A percentile compares a stretch with the other conserved stretches of the same genome.
Conservation (phyloP, 2,329 filamentous ascomycete species). For the Rhytidhysteron rufulum region DNA sequence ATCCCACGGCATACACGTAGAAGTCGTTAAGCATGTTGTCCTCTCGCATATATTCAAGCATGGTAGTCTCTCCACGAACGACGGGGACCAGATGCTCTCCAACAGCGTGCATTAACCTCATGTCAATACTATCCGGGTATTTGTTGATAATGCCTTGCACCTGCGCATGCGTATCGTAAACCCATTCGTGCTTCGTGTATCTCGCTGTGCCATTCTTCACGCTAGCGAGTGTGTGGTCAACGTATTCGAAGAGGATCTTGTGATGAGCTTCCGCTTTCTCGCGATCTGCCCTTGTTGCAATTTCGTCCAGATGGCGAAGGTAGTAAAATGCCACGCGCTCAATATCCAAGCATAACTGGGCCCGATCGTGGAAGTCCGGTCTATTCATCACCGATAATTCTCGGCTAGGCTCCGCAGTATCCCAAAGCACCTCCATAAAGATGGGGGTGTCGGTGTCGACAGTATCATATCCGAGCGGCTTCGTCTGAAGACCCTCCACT, state of each 20-base stretch:
- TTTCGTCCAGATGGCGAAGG: constrained; percentile 7
- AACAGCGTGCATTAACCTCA: not conserved
- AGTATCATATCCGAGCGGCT: too few species aligned
- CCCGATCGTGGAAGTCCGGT: constrained; percentile 2
- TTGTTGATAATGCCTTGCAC: not conserved
- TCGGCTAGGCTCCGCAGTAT: too few species aligned
- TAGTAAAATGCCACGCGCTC: too few species aligned
- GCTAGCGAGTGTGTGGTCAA: too few species aligned
- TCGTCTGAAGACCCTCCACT: not conserved
- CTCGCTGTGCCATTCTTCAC: too few species aligned
- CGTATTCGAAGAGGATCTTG: constrained; percentile 3
- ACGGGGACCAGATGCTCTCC: constrained; percentile 1
- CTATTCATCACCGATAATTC: constrained; percentile 1
- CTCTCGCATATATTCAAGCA: constrained; percentile 6
- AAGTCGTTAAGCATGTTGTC: constrained; percentile 12
- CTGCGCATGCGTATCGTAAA: too few species aligned
- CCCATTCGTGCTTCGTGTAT: too few species aligned
- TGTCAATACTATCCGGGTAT: not conserved
- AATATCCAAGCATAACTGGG: constrained; percentile 3
- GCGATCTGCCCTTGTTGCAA: constrained; percentile 2
- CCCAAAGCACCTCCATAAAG: too few species aligned
- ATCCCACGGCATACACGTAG: constrained; percentile 5
- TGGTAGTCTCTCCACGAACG: constrained; percentile 3
- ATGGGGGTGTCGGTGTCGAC: too few species aligned
- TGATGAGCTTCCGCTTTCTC: constrained; percentile 5